These are phyloP conservation scores for Apiospora saccharicola DNA, from an alignment of 2,329 filamentous ascomycete species.

Conservation along the genomic window DNA sequence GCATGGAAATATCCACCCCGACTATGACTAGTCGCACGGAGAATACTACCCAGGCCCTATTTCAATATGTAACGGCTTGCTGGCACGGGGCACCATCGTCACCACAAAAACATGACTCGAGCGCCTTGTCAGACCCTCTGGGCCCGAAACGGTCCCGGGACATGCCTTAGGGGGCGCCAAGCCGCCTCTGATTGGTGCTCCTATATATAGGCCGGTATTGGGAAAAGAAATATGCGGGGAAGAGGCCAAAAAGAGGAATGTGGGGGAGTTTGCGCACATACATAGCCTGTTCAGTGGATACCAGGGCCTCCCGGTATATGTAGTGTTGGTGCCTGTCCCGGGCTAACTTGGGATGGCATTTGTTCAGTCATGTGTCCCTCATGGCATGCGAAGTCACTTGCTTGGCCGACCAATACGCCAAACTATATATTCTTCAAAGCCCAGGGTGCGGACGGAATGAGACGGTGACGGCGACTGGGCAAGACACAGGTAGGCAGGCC, in stretches of 20 bases:
- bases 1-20: not conserved
- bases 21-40: not conserved
- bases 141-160: slow-evolving; percentile 3
- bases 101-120: slow-evolving; percentile 9
- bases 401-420: not conserved
- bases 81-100: not conserved
- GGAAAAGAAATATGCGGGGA: slow-evolving; percentile 2
- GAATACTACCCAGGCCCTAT: slow-evolving; percentile 1
- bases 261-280: not conserved
- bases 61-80: not conserved
- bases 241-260: not conserved
- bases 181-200: not conserved
- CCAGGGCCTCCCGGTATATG: not conserved
- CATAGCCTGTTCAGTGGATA: slow-evolving; percentile 16
- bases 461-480: not conserved
- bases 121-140: not conserved
- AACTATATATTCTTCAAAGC: not conserved
- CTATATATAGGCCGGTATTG: slow-evolving; percentile 7
- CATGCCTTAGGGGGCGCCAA: not conserved
- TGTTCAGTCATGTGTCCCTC: not conserved
- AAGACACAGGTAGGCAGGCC: not conserved
- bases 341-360: not conserved
- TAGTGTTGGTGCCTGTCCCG: not conserved
- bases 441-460: not conserved
- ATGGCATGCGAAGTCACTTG: not conserved